phyloP scores from a whole-genome alignment of 2,329 filamentous ascomycete species.

The Alternaria dauci region DNA sequence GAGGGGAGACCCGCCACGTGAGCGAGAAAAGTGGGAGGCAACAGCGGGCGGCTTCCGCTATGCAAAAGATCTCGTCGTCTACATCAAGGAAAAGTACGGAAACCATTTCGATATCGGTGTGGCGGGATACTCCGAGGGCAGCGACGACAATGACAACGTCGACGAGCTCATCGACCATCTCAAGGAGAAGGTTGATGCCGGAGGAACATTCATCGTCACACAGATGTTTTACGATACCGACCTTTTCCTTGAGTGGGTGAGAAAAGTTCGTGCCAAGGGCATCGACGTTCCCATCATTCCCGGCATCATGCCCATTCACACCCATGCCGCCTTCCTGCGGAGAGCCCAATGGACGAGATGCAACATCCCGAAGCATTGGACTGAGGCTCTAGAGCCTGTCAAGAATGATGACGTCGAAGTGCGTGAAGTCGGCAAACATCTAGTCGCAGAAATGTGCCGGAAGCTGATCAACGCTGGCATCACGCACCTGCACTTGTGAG shows the following conservation, averaged over 20 bases:
- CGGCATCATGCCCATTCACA: conserved; percentile 93
- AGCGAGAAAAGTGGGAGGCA: conserved; percentile 92
- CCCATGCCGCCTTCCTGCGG: conserved; percentile 90
- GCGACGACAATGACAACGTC: conserved; percentile 89
- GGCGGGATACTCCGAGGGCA: conserved; percentile 94
- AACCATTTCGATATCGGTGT: conserved; percentile 98
- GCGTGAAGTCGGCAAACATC: conserved; percentile 83
- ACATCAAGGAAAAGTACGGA: conserved; percentile 80
- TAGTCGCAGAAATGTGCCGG: conserved; percentile 90
- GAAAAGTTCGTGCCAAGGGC: conserved; percentile 83
- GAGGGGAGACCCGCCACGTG: conserved; percentile 89
- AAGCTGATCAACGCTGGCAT: conserved; percentile 85
- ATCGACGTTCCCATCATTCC: conserved; percentile 85
- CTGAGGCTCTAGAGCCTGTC: conserved; percentile 82
- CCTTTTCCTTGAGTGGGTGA: conserved; percentile 90
- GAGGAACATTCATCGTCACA: conserved; percentile 91
- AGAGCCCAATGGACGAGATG: conserved; percentile 91
- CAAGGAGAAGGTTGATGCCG: conserved; percentile 96
- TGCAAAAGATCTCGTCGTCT: conserved; percentile 86
- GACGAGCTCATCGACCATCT: conserved; percentile 87
- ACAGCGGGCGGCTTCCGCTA: conserved; percentile 88
- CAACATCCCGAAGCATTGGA: conserved; percentile 81
- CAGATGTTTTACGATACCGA: conserved; percentile 99
- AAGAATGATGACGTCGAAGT: conserved; percentile 97
- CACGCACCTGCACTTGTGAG: conserved; percentile 85